These are phyloP conservation scores for Blastomyces gilchristii DNA, from an alignment of 2,329 filamentous ascomycete species.

Conservation along the genomic window DNA sequence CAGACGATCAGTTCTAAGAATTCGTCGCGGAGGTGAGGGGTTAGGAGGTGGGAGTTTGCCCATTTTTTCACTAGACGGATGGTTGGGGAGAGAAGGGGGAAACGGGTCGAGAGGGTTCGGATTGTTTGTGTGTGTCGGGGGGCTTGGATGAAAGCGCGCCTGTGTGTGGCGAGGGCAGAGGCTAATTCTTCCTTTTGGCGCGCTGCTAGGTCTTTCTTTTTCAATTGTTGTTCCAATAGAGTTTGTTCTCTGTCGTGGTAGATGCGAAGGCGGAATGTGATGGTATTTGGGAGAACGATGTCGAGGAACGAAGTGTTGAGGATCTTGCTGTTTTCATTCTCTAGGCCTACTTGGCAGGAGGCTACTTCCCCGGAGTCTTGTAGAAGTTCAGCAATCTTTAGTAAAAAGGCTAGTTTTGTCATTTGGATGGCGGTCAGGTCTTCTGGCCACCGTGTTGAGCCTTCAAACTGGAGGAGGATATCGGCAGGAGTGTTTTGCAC, in stretches of 20 bases:
- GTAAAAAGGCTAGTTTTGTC: conserved; percentile 79
- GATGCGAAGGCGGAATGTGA: conserved; percentile 74
- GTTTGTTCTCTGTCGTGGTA: conserved; percentile 79
- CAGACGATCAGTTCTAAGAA: conserved; percentile 74
- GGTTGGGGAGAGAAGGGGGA: conserved; percentile 67
- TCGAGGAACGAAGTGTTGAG: conserved; percentile 78
- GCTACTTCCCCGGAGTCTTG: conserved; percentile 52
- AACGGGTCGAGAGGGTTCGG: conserved; percentile 66
- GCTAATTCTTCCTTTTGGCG: conserved; percentile 59
- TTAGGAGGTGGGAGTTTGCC: conserved; percentile 75
- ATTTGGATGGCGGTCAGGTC: conserved; percentile 83
- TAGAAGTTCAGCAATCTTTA: conserved; percentile 63
- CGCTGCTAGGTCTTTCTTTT: conserved; percentile 59
- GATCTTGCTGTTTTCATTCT: conserved; percentile 58
- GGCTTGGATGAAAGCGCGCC: conserved; percentile 58
- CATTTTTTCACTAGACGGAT: conserved; percentile 81
- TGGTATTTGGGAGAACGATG: conserved; percentile 59
- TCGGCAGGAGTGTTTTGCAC: conserved; percentile 50
- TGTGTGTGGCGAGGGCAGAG: conserved; percentile 58
- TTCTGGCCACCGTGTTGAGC: conserved; percentile 87
- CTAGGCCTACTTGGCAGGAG: conserved; percentile 64
- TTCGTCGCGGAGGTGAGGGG: conserved; percentile 64
- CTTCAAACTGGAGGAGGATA: conserved; percentile 82
- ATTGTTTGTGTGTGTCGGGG: conserved; percentile 76
- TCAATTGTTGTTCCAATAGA: conserved; percentile 66